A percentile compares a stretch with the other conserved stretches of the same genome.
These are phyloP conservation scores for Pleomassaria siparia DNA, from an alignment of 2,329 filamentous ascomycete species.

Conservation along the genomic window DNA sequence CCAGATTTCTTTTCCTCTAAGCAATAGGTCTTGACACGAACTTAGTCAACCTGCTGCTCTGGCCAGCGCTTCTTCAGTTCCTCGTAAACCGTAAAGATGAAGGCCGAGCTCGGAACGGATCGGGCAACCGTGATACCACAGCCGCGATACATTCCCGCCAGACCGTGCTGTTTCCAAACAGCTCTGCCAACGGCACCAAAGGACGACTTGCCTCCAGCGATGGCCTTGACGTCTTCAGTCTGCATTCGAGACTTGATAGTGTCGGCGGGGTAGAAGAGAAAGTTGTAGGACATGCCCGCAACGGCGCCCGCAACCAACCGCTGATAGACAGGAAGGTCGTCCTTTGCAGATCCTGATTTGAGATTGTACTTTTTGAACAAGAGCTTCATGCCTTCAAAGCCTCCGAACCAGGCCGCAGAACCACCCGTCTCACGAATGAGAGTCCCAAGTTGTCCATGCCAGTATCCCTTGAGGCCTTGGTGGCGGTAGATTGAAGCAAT, in stretches of 20 bases:
- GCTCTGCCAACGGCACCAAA: slow-evolving; percentile 72
- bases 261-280: slow-evolving; percentile 94
- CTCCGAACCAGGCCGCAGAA: slow-evolving; percentile 86
- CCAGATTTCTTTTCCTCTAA: neutral
- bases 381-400: slow-evolving; percentile 59
- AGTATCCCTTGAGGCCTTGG: slow-evolving; percentile 84
- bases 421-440: slow-evolving; percentile 92
- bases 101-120: slow-evolving; percentile 91
- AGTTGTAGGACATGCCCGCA: slow-evolving; percentile 94
- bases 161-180: slow-evolving; percentile 79
- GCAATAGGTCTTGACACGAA: too few relatives aligned
- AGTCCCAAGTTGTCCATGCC: slow-evolving; percentile 92
- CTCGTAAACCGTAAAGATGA: slow-evolving; percentile 97
- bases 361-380: slow-evolving; percentile 61
- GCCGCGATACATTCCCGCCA: slow-evolving; percentile 86
- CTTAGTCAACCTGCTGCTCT: slow-evolving; percentile 6
- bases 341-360: slow-evolving; percentile 42
- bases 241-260: slow-evolving; percentile 98
- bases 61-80: slow-evolving; percentile 63
- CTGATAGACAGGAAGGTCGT: slow-evolving; percentile 76
- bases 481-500: slow-evolving; percentile 79
- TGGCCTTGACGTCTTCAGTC: slow-evolving; percentile 69
- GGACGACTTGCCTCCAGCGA: slow-evolving; percentile 57
- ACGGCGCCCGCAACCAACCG: slow-evolving; percentile 84
- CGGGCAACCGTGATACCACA: slow-evolving; percentile 91